Base-by-base conservation (phyloP, 2,329 filamentous ascomycete species). In the Metarhizium brunneum region DNA sequence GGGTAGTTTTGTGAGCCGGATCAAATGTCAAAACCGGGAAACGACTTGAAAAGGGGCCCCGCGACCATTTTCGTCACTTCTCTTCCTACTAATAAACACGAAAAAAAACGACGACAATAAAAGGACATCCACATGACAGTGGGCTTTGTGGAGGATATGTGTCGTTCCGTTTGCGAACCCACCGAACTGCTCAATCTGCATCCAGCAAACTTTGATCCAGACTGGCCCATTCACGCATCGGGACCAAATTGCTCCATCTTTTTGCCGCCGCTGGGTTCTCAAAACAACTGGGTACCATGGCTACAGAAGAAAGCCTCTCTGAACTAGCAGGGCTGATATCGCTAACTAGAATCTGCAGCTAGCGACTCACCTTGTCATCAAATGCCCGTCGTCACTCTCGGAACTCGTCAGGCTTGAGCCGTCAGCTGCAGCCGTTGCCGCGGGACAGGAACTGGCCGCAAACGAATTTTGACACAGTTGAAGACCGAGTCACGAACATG, bases 231-330 rank as follows among this genome's bases (percentile, higher is more conserved):
- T 50, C 20, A 25, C 18, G 8, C 20, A 52, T 50, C 32, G 32
- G 38, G 36, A n/a, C 13, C 18, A 36, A 29, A 10, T n/a, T 43
- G 36, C 42, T 47, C 51, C 51, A 53, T 53, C 51, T 49, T 25
- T 48, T 48, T 54, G 52, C 45, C 52, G 52, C 45, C 40, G 52
- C 45, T 49, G 32, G 43, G 32, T 30, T 43, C 43, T 48, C 42
- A 6, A 36, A 47, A 32, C 20, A 45, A 11, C 4, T 20, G 20
- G n/a, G 38, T 18, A 16, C 30, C 42, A 30, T 16, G 40, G 40
- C 30, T 18, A 53, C 43, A 48, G 52, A 6, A 20, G 32, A 20
- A 16, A 18, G 20, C 3, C 45, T 48, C 45, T 30, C 20, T 10
- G 35, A 35, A 35, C 43, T 38, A 42, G 18, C n/a, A n/a, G 25